A percentile compares a stretch with the other conserved stretches of the same genome.
phyloP scores from a whole-genome alignment of 148 eudicot genomes.

The Rhododendron molle region DNA sequence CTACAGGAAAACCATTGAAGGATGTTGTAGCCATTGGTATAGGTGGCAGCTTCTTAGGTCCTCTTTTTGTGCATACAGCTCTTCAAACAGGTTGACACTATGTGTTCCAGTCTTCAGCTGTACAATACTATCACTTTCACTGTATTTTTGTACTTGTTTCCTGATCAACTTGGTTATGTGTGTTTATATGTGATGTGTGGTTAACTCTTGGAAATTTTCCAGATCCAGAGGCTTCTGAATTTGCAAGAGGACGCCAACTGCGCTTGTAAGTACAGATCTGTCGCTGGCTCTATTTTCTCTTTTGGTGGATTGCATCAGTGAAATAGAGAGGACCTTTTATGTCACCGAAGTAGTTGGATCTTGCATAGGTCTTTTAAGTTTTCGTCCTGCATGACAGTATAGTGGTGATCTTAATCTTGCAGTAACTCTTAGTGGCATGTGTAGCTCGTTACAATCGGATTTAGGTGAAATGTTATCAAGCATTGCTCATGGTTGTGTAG shows the following conservation, averaged over 20 bases:
- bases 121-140: neutral
- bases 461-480: neutral
- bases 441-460: neutral
- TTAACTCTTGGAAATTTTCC: constrained; percentile 11
- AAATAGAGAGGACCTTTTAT: neutral
- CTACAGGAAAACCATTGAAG: constrained; percentile 74
- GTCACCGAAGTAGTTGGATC: neutral
- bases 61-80: constrained; percentile 96
- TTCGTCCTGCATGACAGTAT: neutral
- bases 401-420: neutral
- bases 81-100: constrained; percentile 81
- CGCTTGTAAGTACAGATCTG: constrained; percentile 71
- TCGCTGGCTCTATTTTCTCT: neutral
- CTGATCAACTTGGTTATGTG: neutral
- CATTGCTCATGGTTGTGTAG: neutral
- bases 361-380: neutral
- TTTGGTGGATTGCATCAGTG: constrained; percentile 6
- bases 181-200: neutral
- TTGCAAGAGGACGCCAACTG: constrained; percentile 84
- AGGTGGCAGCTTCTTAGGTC: constrained; percentile 98
- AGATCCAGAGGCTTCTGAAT: constrained; percentile 76
- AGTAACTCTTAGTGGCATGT: neutral
- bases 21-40: constrained; percentile 87
- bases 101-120: neutral
- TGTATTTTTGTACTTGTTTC: neutral